These are phyloP conservation scores for Rhodosporidiobolus sp. DNA, from an alignment of 768 basidiomycete genomes.

Conservation along the genomic window DNA sequence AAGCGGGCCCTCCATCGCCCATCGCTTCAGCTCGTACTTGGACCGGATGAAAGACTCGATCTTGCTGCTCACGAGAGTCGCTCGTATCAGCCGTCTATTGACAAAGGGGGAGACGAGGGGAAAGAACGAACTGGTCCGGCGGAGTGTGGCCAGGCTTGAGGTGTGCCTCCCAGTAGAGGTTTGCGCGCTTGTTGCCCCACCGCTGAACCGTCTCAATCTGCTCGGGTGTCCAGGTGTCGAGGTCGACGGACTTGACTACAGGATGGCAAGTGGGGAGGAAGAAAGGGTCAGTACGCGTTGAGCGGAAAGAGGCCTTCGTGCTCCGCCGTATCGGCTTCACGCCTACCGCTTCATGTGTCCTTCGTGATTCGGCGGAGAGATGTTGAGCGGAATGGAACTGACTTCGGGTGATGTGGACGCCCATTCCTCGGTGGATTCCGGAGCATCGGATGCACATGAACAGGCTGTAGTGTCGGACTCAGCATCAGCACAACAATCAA, in stretches of 20 bases:
- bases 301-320: no score
- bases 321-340: no score
- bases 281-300: no score
- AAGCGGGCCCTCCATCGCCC: slow-evolving; percentile 86
- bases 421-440: slow-evolving; percentile 95
- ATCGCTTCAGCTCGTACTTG: slow-evolving; percentile 88
- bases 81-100: not conserved
- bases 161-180: slow-evolving; percentile 96
- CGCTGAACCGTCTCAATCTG: slow-evolving; percentile 86
- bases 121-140: slow-evolving; percentile 77
- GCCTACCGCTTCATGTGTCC: no score
- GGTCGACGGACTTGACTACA: slow-evolving; percentile 96
- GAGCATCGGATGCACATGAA: slow-evolving; percentile 97
- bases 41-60: slow-evolving; percentile 96
- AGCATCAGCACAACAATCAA: no score
- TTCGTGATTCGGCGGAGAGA: no score
- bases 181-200: slow-evolving; percentile 92
- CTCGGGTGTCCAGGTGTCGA: slow-evolving; percentile 95
- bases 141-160: slow-evolving; percentile 85
- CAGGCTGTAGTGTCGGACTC: no score
- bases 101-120: slow-evolving; percentile 6
- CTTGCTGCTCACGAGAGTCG: slow-evolving; percentile 61
- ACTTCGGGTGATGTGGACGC: slow-evolving; percentile 94
- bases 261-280: no score
- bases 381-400: no score